Evolutionary conservation across 768 basidiomycete species (phyloP).

Genomic region (Kwoniella sp.): DNA sequence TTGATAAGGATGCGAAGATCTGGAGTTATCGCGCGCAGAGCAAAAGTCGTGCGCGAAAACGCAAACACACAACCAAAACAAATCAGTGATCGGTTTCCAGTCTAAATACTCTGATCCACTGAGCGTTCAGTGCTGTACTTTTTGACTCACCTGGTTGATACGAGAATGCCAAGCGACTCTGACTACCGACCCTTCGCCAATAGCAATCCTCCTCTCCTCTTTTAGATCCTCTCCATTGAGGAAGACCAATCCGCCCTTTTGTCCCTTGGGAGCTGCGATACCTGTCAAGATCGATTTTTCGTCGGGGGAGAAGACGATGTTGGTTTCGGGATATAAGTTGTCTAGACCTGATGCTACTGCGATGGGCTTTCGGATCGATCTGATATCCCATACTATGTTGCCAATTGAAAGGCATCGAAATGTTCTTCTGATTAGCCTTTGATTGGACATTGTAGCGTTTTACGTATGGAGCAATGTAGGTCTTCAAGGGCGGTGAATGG

Average conservation of each 20-base stretch:
- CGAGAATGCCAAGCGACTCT: conserved; percentile 92
- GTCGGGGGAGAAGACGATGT: conserved; percentile 93
- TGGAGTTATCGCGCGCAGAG: too few species aligned
- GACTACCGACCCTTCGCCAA: conserved; percentile 64
- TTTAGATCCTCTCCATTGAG: conserved; percentile 71
- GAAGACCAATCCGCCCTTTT: conserved; percentile 72
- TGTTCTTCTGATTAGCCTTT: neutral
- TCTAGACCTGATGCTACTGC: conserved; percentile 66
- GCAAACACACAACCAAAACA: too few species aligned
- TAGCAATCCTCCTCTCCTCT: conserved; percentile 55
- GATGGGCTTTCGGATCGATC: conserved; percentile 86
- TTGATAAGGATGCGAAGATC: conserved; percentile 85
- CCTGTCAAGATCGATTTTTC: conserved; percentile 87
- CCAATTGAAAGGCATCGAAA: conserved; percentile 2
- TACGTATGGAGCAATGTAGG: too few species aligned
- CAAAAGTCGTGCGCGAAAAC: too few species aligned
- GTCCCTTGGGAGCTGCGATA: conserved; percentile 58
- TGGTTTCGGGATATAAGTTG: conserved; percentile 87
- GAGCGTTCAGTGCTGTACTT: too few species aligned
- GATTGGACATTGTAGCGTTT: neutral
- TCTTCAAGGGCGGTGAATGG: too few species aligned
- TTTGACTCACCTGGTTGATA: conserved; percentile 89
- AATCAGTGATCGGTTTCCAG: too few species aligned
- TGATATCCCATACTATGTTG: conserved; percentile 86
- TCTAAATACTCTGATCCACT: too few species aligned